These are phyloP conservation scores for Penicillium flavigenum DNA, from an alignment of 495 filamentous ascomycete genomes.

Conservation along the genomic window DNA sequence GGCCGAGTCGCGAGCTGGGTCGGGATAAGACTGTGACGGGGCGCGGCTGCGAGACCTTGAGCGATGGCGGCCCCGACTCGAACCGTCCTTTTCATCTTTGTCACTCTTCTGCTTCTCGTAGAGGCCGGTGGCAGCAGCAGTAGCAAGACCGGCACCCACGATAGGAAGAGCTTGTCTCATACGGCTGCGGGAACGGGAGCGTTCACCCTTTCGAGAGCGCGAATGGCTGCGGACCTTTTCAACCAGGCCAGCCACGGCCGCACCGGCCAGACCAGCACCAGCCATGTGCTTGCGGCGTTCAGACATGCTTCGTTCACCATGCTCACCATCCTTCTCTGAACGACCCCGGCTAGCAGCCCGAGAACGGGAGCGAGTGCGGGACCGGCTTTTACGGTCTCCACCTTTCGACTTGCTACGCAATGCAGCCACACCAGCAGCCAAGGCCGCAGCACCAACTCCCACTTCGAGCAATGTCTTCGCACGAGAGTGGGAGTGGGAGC, in stretches of 20 bases:
- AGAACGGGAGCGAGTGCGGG: slow-evolving; percentile 50
- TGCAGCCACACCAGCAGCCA: slow-evolving; percentile 77
- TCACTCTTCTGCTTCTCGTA: slow-evolving; percentile 77
- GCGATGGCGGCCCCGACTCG: slow-evolving; percentile 48
- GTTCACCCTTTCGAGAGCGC: slow-evolving; percentile 52
- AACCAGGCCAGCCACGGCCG: slow-evolving; percentile 72
- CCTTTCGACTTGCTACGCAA: slow-evolving; percentile 64
- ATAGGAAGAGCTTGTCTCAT: slow-evolving; percentile 62
- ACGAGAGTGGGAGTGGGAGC: slow-evolving; percentile 58
- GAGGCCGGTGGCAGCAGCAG: slow-evolving; percentile 74
- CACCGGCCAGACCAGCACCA: slow-evolving; percentile 74
- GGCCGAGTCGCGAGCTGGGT: slow-evolving; percentile 56
- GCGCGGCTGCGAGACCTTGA: slow-evolving; percentile 58
- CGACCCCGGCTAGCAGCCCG: slow-evolving; percentile 45
- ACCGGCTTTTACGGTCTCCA: slow-evolving; percentile 70
- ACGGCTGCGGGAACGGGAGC: slow-evolving; percentile 58
- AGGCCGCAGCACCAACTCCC: slow-evolving; percentile 76
- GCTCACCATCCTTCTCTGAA: slow-evolving; percentile 30
- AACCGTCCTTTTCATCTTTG: slow-evolving; percentile 54
- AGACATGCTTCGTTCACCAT: slow-evolving; percentile 51
- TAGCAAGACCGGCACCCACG: slow-evolving; percentile 72
- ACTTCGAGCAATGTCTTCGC: slow-evolving; percentile 64
- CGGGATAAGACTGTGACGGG: slow-evolving; percentile 52
- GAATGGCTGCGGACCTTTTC: slow-evolving; percentile 75
- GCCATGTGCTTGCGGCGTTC: slow-evolving; percentile 69